phyloP scores from a whole-genome alignment of 2,329 filamentous ascomycete species.

The Ophiosphaerella narmari region DNA sequence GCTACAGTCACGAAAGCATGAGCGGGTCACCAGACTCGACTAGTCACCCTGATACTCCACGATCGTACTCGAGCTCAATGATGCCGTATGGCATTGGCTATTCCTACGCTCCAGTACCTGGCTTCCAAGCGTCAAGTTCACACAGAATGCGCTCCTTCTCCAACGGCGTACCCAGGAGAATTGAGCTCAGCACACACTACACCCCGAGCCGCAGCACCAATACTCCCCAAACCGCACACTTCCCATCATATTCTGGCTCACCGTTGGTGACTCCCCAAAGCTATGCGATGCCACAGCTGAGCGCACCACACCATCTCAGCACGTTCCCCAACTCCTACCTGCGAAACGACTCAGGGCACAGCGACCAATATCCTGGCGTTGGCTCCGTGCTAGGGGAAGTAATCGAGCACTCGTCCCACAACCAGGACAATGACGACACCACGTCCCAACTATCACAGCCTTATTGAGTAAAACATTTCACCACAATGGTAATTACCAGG shows the following conservation, averaged over 20 bases:
- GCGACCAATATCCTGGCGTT: conserved; percentile 42
- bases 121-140: conserved; percentile 45
- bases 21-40: conserved; percentile 29
- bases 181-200: conserved; percentile 49
- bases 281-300: conserved; percentile 45
- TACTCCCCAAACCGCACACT: conserved; percentile 48
- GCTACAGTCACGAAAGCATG: conserved; percentile 45
- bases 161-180: conserved; percentile 44
- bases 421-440: conserved; percentile 39
- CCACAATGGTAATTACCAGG: conserved; percentile 8
- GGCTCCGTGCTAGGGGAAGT: conserved; percentile 45
- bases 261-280: conserved; percentile 45
- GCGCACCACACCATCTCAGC: conserved; percentile 47
- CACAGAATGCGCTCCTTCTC: conserved; percentile 49
- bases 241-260: conserved; percentile 47
- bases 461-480: conserved; percentile 23
- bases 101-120: conserved; percentile 46
- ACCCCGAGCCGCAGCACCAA: conserved; percentile 37
- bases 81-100: conserved; percentile 48
- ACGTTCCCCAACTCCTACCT: conserved; percentile 45
- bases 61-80: conserved; percentile 39
- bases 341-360: conserved; percentile 41
- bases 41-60: conserved; percentile 28
- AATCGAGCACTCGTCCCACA: conserved; percentile 33
- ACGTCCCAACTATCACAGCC: conserved; percentile 26